These are phyloP conservation scores for Paraurostyla sp. DNA, from an alignment of 73 alveolate genomes.

Conservation along the genomic window DNA sequence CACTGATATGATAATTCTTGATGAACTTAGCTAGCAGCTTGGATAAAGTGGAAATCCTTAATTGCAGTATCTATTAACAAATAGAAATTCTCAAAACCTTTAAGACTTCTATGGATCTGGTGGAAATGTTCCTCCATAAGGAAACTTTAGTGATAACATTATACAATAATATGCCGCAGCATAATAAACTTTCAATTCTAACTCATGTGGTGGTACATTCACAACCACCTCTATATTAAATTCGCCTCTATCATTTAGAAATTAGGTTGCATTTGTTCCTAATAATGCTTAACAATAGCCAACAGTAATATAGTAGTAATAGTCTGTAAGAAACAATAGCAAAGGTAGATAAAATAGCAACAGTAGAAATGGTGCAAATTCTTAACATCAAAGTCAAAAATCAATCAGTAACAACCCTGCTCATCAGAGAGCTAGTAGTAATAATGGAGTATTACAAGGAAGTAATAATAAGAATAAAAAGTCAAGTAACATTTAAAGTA, in stretches of 20 bases:
- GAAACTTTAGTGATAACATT: too few relatives aligned
- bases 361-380: constrained; percentile 18
- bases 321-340: constrained; percentile 2
- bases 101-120: neutral
- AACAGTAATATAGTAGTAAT: neutral
- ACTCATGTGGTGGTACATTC: constrained; percentile 32
- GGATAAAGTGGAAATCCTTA: too few relatives aligned
- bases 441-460: neutral
- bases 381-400: constrained; percentile 25
- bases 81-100: neutral
- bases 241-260: constrained; percentile 46
- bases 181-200: neutral
- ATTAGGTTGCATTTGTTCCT: neutral
- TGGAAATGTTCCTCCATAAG: too few relatives aligned
- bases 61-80: too few relatives aligned
- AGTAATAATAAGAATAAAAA: neutral
- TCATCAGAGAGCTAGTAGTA: constrained; percentile 27
- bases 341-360: constrained; percentile 33
- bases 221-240: constrained; percentile 46
- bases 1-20: constrained; percentile 21
- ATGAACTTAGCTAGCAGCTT: constrained; percentile 8
- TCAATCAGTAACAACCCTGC: neutral
- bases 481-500: too few relatives aligned
- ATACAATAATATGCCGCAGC: neutral
- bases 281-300: neutral